Percentiles rank a stretch among this genome's conserved stretches.
phyloP scores from a whole-genome alignment of 192 early-diverging fungal genomes.

The Coemansia sp. region DNA sequence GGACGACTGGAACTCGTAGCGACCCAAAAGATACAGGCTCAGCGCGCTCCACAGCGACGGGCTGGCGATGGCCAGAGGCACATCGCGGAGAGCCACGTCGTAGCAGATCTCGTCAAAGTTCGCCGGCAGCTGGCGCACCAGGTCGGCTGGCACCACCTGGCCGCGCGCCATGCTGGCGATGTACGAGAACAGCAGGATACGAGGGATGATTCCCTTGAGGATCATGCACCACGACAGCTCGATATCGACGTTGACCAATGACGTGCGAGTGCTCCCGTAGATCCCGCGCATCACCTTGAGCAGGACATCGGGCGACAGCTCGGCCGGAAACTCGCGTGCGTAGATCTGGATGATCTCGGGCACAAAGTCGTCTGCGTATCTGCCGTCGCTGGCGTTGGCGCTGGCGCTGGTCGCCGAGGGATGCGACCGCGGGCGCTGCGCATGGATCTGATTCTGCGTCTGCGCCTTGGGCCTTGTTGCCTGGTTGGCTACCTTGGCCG shows the following conservation, averaged over 20 bases:
- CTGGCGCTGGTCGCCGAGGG: not conserved
- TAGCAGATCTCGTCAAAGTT: conserved; percentile 52
- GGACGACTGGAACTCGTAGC: conserved; percentile 51
- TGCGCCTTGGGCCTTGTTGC: no score
- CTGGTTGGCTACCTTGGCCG: no score
- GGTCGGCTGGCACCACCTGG: conserved; percentile 30
- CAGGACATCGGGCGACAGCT: conserved; percentile 35
- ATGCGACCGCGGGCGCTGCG: conserved; percentile 1
- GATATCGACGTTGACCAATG: conserved; percentile 45
- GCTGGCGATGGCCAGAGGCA: conserved; percentile 23
- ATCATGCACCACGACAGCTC: conserved; percentile 52
- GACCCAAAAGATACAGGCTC: conserved; percentile 38
- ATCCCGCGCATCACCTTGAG: conserved; percentile 47
- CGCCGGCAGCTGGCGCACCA: conserved; percentile 38
- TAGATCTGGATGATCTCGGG: conserved; percentile 41
- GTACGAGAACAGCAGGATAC: conserved; percentile 39
- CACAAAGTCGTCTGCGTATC: conserved; percentile 31
- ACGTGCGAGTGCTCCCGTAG: conserved; percentile 44
- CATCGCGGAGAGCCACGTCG: conserved; percentile 34
- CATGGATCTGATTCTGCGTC: not conserved
- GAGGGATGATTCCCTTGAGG: conserved; percentile 47
- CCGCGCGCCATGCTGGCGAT: conserved; percentile 50
- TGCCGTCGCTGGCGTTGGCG: no score
- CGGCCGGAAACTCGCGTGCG: conserved; percentile 39
- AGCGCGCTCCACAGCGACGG: conserved; percentile 46